These are phyloP conservation scores for Apophysomyces sp. DNA, from an alignment of 371 early-diverging fungal species.

Conservation along the genomic window DNA sequence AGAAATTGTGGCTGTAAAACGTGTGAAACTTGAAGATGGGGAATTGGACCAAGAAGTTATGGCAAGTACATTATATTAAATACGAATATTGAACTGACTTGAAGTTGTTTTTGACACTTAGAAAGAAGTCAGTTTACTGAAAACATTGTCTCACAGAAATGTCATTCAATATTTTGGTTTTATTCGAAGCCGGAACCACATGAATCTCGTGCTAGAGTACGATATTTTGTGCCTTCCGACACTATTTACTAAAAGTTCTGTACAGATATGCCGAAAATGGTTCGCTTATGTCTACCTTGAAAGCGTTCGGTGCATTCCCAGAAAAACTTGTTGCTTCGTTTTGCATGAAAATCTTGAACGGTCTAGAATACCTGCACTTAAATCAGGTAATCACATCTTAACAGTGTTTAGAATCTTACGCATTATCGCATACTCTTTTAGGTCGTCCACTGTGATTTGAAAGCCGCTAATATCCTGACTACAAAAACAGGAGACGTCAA, in stretches of 20 bases:
- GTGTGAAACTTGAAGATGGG: conserved; percentile 71
- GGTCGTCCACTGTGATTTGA: conserved; percentile 96
- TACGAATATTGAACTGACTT: too few relatives aligned
- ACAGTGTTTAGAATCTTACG: too few relatives aligned
- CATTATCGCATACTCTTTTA: conserved; percentile 7
- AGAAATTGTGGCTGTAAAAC: conserved; percentile 87
- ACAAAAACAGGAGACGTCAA: conserved; percentile 94
- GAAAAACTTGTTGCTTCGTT: conserved; percentile 93
- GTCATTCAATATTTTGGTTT: conserved; percentile 89
- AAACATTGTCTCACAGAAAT: conserved; percentile 74
- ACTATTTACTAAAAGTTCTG: background rate
- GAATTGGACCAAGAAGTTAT: conserved; percentile 56
- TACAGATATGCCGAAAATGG: conserved; percentile 87
- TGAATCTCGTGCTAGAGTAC: conserved; percentile 89
- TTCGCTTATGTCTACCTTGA: conserved; percentile 83
- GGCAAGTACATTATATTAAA: conserved; percentile 19
- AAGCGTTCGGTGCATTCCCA: conserved; percentile 91
- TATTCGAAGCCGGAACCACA: conserved; percentile 65
- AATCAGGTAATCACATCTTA: conserved; percentile 48
- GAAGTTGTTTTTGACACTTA: conserved; percentile 1
- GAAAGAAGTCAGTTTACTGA: conserved; percentile 75
- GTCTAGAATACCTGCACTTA: conserved; percentile 89
- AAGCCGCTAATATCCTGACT: conserved; percentile 93
- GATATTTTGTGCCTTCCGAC: background rate
- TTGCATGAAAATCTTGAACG: conserved; percentile 87